Evolutionary conservation across 1,139 yeast genomes (phyloP).

Genomic region (Diutina mesorugosa): DNA sequence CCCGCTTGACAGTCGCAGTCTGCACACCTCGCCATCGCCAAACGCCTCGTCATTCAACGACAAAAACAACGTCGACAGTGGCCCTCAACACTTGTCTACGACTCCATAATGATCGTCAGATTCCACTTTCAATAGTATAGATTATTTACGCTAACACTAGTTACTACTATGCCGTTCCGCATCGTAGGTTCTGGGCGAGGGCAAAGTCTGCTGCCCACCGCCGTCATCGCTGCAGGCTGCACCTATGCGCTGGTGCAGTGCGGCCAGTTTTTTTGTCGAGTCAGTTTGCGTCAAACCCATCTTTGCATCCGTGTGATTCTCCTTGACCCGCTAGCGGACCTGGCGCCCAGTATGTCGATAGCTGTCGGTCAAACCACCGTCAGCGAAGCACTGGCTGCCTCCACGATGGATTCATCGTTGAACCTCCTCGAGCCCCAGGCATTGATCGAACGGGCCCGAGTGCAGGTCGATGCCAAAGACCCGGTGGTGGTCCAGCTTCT

Average conservation of each 20-base stretch:
- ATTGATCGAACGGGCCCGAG: background rate
- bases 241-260: background rate
- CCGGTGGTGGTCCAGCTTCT: background rate
- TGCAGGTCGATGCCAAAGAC: background rate
- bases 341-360: background rate
- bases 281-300: background rate
- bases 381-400: background rate
- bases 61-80: background rate
- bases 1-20: background rate
- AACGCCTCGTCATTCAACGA: background rate
- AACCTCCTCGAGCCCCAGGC: background rate
- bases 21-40: background rate
- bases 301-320: background rate
- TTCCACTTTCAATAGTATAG: no score
- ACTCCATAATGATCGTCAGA: background rate
- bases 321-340: background rate
- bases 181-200: background rate
- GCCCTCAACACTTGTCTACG: background rate
- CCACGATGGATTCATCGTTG: background rate
- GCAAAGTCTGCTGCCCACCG: background rate
- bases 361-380: background rate
- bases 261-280: background rate
- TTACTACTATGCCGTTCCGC: no score
- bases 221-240: background rate
- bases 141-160: no score